Conservation (phyloP, 345 rosid genomes). For the Microcos paniculata region DNA sequence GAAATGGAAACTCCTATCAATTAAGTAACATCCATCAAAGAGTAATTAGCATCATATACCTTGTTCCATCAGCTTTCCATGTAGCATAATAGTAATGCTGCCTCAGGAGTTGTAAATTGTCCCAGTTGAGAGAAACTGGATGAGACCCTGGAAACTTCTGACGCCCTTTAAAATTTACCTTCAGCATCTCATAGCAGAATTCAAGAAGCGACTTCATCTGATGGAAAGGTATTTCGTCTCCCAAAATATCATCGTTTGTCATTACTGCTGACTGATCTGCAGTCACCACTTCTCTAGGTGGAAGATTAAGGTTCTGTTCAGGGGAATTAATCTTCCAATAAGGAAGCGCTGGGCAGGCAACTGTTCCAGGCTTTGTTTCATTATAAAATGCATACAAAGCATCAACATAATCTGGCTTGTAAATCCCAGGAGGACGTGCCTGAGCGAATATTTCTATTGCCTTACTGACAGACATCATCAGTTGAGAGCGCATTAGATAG, state of each 20-base stretch:
- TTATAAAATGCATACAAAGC: constrained; percentile 78
- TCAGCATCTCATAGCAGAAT: constrained; percentile 3
- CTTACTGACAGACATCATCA: constrained; percentile 69
- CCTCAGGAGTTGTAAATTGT: constrained; percentile 78
- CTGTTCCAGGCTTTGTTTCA: constrained; percentile 69
- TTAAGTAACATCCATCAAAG: constrained; percentile 80
- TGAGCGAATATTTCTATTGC: constrained; percentile 75
- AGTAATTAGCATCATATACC: constrained; percentile 93
- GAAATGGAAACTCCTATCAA: constrained; percentile 78
- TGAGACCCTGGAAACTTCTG: constrained; percentile 69
- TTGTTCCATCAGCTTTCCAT: constrained; percentile 98
- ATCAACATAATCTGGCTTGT: constrained; percentile 84
- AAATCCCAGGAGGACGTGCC: constrained; percentile 94
- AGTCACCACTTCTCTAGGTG: no score
- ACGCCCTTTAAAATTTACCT: neutral
- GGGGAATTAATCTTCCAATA: constrained; percentile 81
- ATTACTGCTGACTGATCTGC: constrained; percentile 13
- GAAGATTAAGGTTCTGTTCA: constrained; percentile 82
- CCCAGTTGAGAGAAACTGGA: constrained; percentile 83
- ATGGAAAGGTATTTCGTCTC: constrained; percentile 82
- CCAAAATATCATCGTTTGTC: constrained; percentile 91
- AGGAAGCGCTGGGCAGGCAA: constrained; percentile 77
- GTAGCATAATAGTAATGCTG: constrained; percentile 93
- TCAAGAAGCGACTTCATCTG: constrained; percentile 57
- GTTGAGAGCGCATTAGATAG: constrained; percentile 72